Evolutionary conservation across 805 yeast species (phyloP).

Genomic region (Candida ulmi): DNA sequence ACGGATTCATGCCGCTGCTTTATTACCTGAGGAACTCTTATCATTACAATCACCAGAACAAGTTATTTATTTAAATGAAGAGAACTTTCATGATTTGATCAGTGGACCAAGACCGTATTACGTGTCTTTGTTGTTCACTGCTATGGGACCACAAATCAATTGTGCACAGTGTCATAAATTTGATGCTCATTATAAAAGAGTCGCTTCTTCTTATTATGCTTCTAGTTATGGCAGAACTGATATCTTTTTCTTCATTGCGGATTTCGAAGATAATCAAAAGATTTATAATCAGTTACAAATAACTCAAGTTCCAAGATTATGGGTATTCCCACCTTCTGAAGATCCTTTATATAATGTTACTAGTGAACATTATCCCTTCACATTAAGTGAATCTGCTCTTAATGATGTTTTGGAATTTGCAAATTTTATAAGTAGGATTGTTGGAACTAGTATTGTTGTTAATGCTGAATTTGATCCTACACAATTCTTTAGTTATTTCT

Average conservation of each 20-base stretch:
- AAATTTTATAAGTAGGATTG: constrained; percentile 41
- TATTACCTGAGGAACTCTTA: constrained; percentile 10
- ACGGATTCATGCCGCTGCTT: constrained; percentile 6
- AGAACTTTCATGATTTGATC: constrained; percentile 33
- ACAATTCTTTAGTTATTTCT: constrained; percentile 42
- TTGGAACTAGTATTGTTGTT: constrained; percentile 39
- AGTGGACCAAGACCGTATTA: constrained; percentile 48
- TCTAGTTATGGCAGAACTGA: constrained; percentile 37
- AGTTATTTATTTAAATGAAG: constrained; percentile 31
- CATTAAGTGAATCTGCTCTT: constrained; percentile 23
- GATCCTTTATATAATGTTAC: constrained; percentile 19
- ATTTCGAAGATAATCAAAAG: constrained; percentile 38
- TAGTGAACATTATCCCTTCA: constrained; percentile 32
- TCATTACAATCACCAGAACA: constrained; percentile 20
- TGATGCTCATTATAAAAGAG: constrained; percentile 33
- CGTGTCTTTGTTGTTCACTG: constrained; percentile 47
- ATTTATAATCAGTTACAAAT: constrained; percentile 38
- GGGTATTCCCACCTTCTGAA: constrained; percentile 54
- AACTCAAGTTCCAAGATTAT: constrained; percentile 56
- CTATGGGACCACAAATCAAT: constrained; percentile 33
- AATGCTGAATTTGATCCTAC: constrained; percentile 35
- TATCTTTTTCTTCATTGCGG: constrained; percentile 45
- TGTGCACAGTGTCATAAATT: constrained; percentile 46
- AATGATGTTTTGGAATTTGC: constrained; percentile 45
- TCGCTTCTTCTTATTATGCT: constrained; percentile 36